Percentiles rank a stretch among this genome's conserved stretches.
Conservation (phyloP, 768 basidiomycete genomes). For the Dictyophora rubrovolvata region DNA sequence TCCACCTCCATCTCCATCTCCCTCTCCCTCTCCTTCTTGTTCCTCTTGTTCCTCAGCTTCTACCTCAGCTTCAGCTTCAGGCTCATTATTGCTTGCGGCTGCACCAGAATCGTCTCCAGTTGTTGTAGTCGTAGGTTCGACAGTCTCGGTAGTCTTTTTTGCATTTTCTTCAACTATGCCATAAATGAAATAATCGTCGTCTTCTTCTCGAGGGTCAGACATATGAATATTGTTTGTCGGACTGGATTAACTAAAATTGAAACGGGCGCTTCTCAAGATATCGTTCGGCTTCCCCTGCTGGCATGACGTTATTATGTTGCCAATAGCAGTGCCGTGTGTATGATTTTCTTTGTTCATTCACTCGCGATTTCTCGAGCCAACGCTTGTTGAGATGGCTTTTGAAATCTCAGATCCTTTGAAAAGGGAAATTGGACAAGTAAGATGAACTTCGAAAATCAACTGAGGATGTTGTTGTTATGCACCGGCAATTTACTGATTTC, state of each 20-base stretch:
- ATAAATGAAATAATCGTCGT: not conserved
- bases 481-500: not conserved
- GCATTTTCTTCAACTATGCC: not conserved
- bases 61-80: not conserved
- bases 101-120: not conserved
- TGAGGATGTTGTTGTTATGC: not conserved
- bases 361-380: not conserved
- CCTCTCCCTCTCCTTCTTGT: not conserved
- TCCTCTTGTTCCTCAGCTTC: not conserved
- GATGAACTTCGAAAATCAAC: not conserved
- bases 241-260: no score
- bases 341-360: not conserved
- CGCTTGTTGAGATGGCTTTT: conserved; percentile 13
- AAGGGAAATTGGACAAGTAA: conserved; percentile 38
- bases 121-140: not conserved
- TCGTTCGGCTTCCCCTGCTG: no score
- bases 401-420: conserved; percentile 27
- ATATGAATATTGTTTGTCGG: not conserved
- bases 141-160: not conserved
- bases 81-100: not conserved
- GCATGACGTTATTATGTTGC: no score
- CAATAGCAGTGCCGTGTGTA: not conserved
- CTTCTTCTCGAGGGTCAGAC: not conserved
- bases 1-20: not conserved
- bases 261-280: not conserved